Base-by-base conservation (phyloP, 495 filamentous ascomycete species). In the Gamarada debralockiae region DNA sequence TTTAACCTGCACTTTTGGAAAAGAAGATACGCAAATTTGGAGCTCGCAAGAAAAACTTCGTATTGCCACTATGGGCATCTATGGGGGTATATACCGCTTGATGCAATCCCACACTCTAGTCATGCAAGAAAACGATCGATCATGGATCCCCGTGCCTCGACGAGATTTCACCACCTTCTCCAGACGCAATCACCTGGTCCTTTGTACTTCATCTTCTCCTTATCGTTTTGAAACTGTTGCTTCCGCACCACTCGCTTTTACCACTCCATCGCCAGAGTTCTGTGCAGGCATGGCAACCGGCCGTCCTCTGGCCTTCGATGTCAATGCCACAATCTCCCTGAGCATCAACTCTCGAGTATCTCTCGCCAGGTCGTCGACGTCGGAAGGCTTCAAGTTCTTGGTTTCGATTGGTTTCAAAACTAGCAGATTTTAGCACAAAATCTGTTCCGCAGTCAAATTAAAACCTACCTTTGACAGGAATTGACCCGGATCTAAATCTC, bases 371-470 rank as follows among this genome's bases (percentile, higher is more conserved):
- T 79, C 74, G 58, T 96, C 90, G 21, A 96, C 92, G 66, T 98
- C 92, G 36, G 80, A 84, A 20, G 84, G 29, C 18, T 80, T 90
- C 53, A 97, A 73, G 27, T 84, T 80, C 43, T 76, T 75, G n/a
- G 93, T 98, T 18, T 78, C 73, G 56, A 98, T 93, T 2, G 93
- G 90, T 58, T 88, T 82, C 27, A 98, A 74, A 18, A 97, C 88
- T 87, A 60, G 24, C 8, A 27, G 0, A 13, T 15, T 46, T 63
- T 47, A 59, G 60, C n/a, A 42, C 37, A 15, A 10, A 40, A n/a
- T 18, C n/a, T 34, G 29, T 14, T 7, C 37, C 14, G 8, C 14
- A 40, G 5, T 10, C 15, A 40, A 10, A 24, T 7, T 23, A n/a
- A 48, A 21, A 65, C 74, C 53, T 66, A 89, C 90, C 86, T 73